Base-by-base conservation (phyloP, 2,329 filamentous ascomycete species). In the Sarocladium brachiariae region DNA sequence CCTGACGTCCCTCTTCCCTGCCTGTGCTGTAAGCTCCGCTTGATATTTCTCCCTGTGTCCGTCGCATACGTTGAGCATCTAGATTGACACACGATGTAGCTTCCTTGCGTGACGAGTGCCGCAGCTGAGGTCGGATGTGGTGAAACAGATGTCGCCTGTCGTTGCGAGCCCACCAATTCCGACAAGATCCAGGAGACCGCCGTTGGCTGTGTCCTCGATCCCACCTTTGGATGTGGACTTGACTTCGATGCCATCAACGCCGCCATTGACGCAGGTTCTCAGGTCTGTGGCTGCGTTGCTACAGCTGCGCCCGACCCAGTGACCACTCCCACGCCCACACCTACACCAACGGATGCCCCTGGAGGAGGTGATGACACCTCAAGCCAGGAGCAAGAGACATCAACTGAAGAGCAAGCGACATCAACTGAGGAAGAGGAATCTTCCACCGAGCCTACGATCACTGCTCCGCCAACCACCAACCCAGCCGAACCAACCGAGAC, bases 61-160 rank as follows among this genome's bases (percentile, higher is more conserved):
- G n/a, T 39, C 18, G 9, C 35, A 16, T 43, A 11, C 23, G n/a
- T 21, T 31, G 41, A 38, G 18, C 2, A 5, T 7, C n/a, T n/a
- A 14, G 27, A 49, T 19, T 49, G n/a, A 21, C n/a, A 33, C 31
- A 4, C n/a, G 51, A 19, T 49, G n/a, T 23, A 60, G 59, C 53
- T 57, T 14, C 49, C 55, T 21, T 61, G 59, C 51, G 51, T 61
- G 24, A 54, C 50, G 16, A 53, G 50, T 18, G 59, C 58, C 21
- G 58, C 54, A 5, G 55, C 55, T 2, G 33, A 46, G 18, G 56
- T 60, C 18, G 59, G 59, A 21, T 61, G 59, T 51, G 51, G 57
- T 23, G 30, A 51, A 1, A 53, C 52, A 5, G 59, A 61, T 47
- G 52, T 60, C 35, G 53, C 50, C 11, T 61, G 59, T 58, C 58